Percentiles rank a stretch among this genome's conserved stretches.
Evolutionary conservation across 192 early-diverging fungal genomes (phyloP).

Genomic region (Podila clonocystis): DNA sequence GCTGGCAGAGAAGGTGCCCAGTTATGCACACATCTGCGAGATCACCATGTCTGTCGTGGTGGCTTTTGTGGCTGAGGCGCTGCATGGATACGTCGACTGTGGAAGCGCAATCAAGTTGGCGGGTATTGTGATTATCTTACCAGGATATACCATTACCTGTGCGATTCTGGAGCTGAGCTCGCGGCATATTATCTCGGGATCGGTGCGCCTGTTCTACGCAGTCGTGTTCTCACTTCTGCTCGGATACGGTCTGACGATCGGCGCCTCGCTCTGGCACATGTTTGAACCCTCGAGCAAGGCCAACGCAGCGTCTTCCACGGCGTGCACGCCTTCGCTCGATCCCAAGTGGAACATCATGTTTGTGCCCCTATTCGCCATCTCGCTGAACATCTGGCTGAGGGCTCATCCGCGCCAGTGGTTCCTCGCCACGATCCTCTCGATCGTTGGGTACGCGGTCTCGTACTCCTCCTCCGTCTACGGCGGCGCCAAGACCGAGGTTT

Average conservation of each 20-base stretch:
- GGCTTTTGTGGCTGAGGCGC: conserved; percentile 56
- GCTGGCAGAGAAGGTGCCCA: conserved; percentile 38
- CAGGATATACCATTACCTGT: conserved; percentile 84
- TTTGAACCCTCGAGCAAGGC: conserved; percentile 49
- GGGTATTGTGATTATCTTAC: conserved; percentile 73
- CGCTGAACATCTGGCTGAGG: conserved; percentile 59
- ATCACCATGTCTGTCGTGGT: conserved; percentile 58
- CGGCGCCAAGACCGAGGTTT: conserved; percentile 63
- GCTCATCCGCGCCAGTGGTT: conserved; percentile 72
- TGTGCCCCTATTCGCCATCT: conserved; percentile 63
- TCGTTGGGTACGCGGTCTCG: conserved; percentile 73
- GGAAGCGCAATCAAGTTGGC: conserved; percentile 29
- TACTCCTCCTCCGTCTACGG: conserved; percentile 63
- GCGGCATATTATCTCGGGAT: conserved; percentile 88
- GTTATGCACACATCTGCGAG: conserved; percentile 57
- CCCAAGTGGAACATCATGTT: conserved; percentile 56
- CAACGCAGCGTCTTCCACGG: not conserved
- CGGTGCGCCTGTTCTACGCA: conserved; percentile 85
- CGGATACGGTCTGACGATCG: conserved; percentile 80
- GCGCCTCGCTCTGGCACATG: conserved; percentile 61
- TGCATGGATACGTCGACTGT: conserved; percentile 12
- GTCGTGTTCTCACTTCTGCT: conserved; percentile 81
- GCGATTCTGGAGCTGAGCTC: conserved; percentile 90
- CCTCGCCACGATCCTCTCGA: conserved; percentile 75
- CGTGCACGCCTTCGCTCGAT: conserved; percentile 13